Evolutionary conservation across 805 yeast species (phyloP), one percentile per base, ranked within the genome.

Genomic region (Sugiyamaella lignohabitans): DNA sequence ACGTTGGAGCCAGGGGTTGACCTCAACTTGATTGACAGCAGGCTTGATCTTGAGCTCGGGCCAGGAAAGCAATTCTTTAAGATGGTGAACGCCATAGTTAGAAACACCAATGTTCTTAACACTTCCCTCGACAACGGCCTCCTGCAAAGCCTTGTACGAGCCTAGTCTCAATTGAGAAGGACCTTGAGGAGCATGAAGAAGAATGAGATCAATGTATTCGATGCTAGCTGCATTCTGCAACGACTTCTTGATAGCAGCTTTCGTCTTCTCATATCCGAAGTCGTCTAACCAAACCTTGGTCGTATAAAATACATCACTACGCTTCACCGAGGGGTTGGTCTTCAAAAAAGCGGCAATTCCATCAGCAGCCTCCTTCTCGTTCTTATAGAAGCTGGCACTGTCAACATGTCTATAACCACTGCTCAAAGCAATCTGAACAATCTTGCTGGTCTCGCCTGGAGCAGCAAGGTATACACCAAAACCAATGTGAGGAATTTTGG

Each of bases 1-100:
- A 56, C 84, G 60, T 67, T 83, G 85, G 57, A 82, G 71, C 89
- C 94, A 86, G n/a, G 93, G 95, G 51, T 86, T 84, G 43, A 86
- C 73, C 63, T 86, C 95, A 57, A 87, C 75, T 61, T 87, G 95
- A 62, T 87, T 82, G 34, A 84, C 82, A 0, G 79, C 85, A 0
- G 95, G 89, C 55, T 71, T 71, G 51, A 74, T 59, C 50, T 64
- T 73, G 51, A 79, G 64, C 2, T 67, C 75, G 8, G 63, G 63
- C 71, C 77, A 74, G 3, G 58, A 58, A 34, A 74, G 57, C 19
- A 82, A 61, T 60, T 80, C 84, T 55, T 77, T 63, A 22, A 81
- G 56, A 57, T 81, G 85, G 42, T 70, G 69, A 19, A 67, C 59
- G 16, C 84, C 84, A 57, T 71, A 80, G 62, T 80, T 81, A 30